Conservation (phyloP, 2,329 filamentous ascomycete species). For the Xylariaceae sp. region DNA sequence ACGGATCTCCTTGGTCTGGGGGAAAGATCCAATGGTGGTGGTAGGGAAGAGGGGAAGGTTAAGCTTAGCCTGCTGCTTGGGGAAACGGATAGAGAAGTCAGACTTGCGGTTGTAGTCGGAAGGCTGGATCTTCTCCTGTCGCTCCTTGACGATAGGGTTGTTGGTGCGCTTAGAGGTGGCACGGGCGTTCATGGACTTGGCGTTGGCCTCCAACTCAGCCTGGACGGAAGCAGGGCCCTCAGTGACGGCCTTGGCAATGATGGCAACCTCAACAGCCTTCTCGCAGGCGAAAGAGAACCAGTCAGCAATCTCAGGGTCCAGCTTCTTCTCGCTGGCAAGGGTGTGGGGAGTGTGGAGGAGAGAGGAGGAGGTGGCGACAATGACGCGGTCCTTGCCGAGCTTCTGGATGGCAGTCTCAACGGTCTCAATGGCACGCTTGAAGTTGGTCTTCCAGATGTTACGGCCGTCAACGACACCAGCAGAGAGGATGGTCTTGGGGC, state of each 20-base stretch:
- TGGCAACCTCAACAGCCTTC: slow-evolving; percentile 84
- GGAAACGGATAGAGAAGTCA: slow-evolving; percentile 76
- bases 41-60: slow-evolving; percentile 96
- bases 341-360: slow-evolving; percentile 98
- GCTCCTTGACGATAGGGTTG: slow-evolving; percentile 94
- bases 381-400: slow-evolving; percentile 94
- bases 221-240: slow-evolving; percentile 83
- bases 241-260: slow-evolving; percentile 95
- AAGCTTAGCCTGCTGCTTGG: slow-evolving; percentile 85
- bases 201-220: slow-evolving; percentile 91
- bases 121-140: slow-evolving; percentile 79
- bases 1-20: slow-evolving; percentile 98
- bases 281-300: slow-evolving; percentile 98
- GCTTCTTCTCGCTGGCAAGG: slow-evolving; percentile 96
- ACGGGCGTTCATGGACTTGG: slow-evolving; percentile 86
- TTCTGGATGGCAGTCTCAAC: slow-evolving; percentile 88
- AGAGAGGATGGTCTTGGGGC: slow-evolving; percentile 84
- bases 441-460: slow-evolving; percentile 99
- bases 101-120: slow-evolving; percentile 91
- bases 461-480: slow-evolving; percentile 96
- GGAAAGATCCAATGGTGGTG: slow-evolving; percentile 99
- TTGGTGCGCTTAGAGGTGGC: slow-evolving; percentile 93
- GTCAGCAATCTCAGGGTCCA: slow-evolving; percentile 85
- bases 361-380: slow-evolving; percentile 94
- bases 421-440: slow-evolving; percentile 87